Evolutionary conservation across 306 rosid genomes (phyloP), one percentile per base, ranked within the genome.

Genomic region (Lathyrus sativus): DNA sequence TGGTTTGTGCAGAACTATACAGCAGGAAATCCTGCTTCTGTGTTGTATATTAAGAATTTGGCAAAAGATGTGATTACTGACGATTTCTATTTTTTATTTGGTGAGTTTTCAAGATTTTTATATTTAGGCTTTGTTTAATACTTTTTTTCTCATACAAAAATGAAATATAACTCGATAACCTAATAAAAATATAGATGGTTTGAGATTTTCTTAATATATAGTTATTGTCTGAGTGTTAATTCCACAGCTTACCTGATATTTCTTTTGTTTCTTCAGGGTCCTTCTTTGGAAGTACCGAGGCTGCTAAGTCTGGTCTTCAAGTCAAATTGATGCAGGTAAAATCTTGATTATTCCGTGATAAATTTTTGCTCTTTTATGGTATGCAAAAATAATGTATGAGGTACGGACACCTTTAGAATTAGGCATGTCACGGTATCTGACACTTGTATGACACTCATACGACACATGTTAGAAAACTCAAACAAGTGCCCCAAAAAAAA

Each of bases 1-100:
- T 77, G 78, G 67, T 35, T 78, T 84, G 62, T 84, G 85, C 91
- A 92, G 97, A 90, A 83, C 85, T 93, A 93, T 69, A 60, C 89
- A 22, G 72, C 97, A 35, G 98, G 98, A 74, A 86, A 80, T 75
- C 95, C 97, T 60, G 81, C 97, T 61, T 71, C 90, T 15, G 91
- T 90, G 65, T 87, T 93, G 85, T 93, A 93, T 78, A 75, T 93
- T 37, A 93, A 93, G 88, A 93, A 93, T 88, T 81, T 93, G 85
- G 96, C 97, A 13, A 93, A 93, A 84, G 98, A 90, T 66, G 89
- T 90, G 68, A 58, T 81, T 72, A 68, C 70, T 53, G 91, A 90
- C 58, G 97, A 93, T 80, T 87, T 93, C 72, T 86, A 82, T 78
- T 81, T 80, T 72, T 82, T 90, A 79, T 93, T 90, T 79, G 98